Conservation (phyloP, 1,139 yeast species). For the Yamadazyma diddensiae region DNA sequence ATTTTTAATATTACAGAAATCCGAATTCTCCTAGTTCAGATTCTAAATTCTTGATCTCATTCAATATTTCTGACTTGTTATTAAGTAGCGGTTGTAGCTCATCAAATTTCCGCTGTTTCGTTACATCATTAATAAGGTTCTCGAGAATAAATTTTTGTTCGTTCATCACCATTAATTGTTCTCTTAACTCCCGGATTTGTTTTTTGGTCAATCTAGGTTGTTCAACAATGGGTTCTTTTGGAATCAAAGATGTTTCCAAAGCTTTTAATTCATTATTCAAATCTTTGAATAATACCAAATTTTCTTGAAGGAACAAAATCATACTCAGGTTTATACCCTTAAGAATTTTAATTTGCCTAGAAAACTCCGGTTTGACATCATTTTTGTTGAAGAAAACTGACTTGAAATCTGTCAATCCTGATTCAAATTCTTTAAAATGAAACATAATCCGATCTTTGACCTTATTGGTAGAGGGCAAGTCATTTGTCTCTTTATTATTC, state of each 20-base stretch:
- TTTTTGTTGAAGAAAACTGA: conserved; percentile 19
- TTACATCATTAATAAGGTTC: conserved; percentile 59
- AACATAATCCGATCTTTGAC: conserved; percentile 28
- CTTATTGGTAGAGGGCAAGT: conserved; percentile 11
- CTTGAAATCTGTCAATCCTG: conserved; percentile 24
- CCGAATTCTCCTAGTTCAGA: conserved; percentile 63
- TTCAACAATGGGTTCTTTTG: conserved; percentile 7
- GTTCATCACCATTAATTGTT: conserved; percentile 79
- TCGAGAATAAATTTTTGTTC: conserved; percentile 78
- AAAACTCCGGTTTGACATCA: conserved; percentile 18
- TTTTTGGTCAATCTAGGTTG: conserved; percentile 38
- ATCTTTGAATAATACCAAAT: conserved; percentile 26
- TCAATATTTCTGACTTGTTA: conserved; percentile 57
- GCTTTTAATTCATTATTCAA: conserved; percentile 25
- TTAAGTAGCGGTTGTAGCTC: conserved; percentile 62
- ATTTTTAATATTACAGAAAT: conserved; percentile 23
- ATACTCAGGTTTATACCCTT: conserved; percentile 35
- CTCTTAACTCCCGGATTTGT: conserved; percentile 60
- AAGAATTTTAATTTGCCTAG: conserved; percentile 20
- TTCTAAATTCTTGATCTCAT: conserved; percentile 51
- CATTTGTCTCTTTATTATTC: not conserved
- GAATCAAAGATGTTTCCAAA: conserved; percentile 18
- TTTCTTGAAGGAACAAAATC: conserved; percentile 34
- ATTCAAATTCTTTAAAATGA: conserved; percentile 35
- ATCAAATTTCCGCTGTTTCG: conserved; percentile 70